phyloP scores from a whole-genome alignment of 331 rosid genomes.

The Arachis monticola region DNA sequence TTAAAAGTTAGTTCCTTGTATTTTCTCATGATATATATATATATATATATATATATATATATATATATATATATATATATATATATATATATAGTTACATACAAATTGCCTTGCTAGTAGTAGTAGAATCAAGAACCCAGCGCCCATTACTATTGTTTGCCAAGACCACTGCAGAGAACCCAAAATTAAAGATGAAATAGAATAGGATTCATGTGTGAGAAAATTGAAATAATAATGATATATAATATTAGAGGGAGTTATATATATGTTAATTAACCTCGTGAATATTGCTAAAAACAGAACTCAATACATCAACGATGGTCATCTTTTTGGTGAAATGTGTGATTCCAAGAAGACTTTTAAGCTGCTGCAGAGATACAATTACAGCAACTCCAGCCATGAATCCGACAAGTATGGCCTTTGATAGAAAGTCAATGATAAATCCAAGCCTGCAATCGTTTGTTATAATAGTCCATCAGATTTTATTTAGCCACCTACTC shows the following conservation, averaged over 20 bases:
- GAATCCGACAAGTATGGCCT: slow-evolving; percentile 79
- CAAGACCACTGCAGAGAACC: slow-evolving; percentile 86
- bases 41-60: too few species aligned
- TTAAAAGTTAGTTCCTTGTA: too few species aligned
- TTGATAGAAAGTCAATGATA: slow-evolving; percentile 83
- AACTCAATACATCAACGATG: slow-evolving; percentile 66
- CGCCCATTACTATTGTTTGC: slow-evolving; percentile 81
- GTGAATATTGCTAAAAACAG: slow-evolving; percentile 53
- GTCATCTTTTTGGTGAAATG: slow-evolving; percentile 71
- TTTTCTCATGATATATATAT: too few species aligned
- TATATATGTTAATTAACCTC: slow-evolving; percentile 57
- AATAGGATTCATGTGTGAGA: too few species aligned
- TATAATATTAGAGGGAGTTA: too few species aligned
- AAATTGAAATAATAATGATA: too few species aligned
- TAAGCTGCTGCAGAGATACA: slow-evolving; percentile 84
- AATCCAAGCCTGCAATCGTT: slow-evolving; percentile 73
- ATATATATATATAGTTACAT: neutral
- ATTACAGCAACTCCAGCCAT: slow-evolving; percentile 88
- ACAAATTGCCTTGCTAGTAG: slow-evolving; percentile 74
- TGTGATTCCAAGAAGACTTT: slow-evolving; percentile 75
- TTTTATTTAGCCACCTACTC: too few species aligned
- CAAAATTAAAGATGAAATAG: neutral
- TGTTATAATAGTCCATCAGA: too few species aligned
- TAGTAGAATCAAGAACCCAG: slow-evolving; percentile 67
- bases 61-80: too few species aligned